These are phyloP conservation scores for Polytrichum commune DNA, from an alignment of 225 moss, liverwort and hornwort species.

Conservation along the genomic window DNA sequence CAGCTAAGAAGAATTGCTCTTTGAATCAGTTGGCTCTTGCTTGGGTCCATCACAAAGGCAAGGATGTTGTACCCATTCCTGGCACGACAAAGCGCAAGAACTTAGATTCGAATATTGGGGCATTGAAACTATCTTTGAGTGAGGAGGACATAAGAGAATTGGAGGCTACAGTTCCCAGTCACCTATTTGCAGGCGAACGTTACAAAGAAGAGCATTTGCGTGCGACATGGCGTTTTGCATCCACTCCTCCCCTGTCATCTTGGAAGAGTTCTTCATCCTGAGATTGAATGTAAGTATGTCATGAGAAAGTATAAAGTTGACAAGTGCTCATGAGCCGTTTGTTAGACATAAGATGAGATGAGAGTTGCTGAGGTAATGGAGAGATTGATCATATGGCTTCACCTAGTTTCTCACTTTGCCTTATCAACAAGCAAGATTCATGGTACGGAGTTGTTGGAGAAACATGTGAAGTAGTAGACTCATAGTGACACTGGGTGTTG, in stretches of 20 bases:
- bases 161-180: slow-evolving; percentile 3
- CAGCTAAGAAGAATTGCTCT: slow-evolving; percentile 5
- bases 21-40: slow-evolving; percentile 15
- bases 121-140: neutral
- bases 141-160: slow-evolving; percentile 12
- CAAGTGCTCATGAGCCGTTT: too few relatives aligned
- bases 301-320: too few relatives aligned
- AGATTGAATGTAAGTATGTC: neutral
- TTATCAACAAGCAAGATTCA: too few relatives aligned
- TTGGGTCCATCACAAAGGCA: slow-evolving; percentile 19
- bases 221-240: neutral
- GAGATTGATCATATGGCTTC: too few relatives aligned
- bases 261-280: slow-evolving; percentile 1
- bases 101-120: slow-evolving; percentile 10
- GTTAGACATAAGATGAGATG: too few relatives aligned
- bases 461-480: too few relatives aligned
- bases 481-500: too few relatives aligned
- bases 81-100: slow-evolving; percentile 13
- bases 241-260: slow-evolving; percentile 5
- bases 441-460: too few relatives aligned
- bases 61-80: slow-evolving; percentile 17
- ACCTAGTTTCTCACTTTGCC: too few relatives aligned
- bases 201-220: neutral
- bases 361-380: too few relatives aligned
- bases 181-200: slow-evolving; percentile 4